A percentile compares a stretch with the other conserved stretches of the same genome.
phyloP scores from a whole-genome alignment of 2,329 filamentous ascomycete genomes.

The Hypoxylon rubiginosum region DNA sequence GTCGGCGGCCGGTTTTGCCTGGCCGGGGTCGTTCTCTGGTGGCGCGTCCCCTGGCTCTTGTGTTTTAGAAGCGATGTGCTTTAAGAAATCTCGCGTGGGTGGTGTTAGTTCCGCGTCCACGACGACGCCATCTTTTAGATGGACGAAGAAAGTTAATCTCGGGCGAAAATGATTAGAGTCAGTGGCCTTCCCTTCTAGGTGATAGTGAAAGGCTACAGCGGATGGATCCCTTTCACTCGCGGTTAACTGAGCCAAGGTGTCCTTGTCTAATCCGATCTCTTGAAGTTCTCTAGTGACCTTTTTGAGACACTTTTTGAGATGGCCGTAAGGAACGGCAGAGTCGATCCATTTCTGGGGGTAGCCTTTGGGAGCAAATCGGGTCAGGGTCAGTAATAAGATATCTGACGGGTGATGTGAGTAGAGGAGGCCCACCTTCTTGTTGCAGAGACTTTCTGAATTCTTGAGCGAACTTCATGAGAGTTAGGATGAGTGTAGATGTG shows the following conservation, averaged over 20 bases:
- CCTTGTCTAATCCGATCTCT: constrained; percentile 77
- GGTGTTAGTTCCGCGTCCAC: constrained; percentile 77
- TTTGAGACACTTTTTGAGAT: constrained; percentile 91
- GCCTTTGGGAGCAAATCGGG: constrained; percentile 56
- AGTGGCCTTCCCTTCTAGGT: constrained; percentile 63
- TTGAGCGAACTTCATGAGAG: constrained; percentile 86
- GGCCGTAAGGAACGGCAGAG: constrained; percentile 84
- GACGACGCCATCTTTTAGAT: constrained; percentile 74
- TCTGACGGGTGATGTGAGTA: neutral
- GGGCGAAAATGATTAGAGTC: constrained; percentile 69
- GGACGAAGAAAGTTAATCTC: constrained; percentile 77
- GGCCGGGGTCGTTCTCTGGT: neutral
- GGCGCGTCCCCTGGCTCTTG: neutral
- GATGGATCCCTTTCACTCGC: constrained; percentile 62
- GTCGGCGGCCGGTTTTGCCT: neutral
- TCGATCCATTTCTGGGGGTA: constrained; percentile 81
- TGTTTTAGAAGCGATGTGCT: constrained; percentile 66
- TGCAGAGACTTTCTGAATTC: constrained; percentile 79
- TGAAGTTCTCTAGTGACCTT: constrained; percentile 79
- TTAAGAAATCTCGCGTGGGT: constrained; percentile 73
- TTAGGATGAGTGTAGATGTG: neutral
- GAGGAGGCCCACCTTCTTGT: constrained; percentile 64
- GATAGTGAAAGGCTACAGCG: constrained; percentile 64
- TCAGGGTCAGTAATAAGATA: constrained; percentile 8
- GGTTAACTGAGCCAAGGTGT: constrained; percentile 76